Base-by-base conservation (phyloP, 345 rosid genomes). In the Arabidopsis suecica region DNA sequence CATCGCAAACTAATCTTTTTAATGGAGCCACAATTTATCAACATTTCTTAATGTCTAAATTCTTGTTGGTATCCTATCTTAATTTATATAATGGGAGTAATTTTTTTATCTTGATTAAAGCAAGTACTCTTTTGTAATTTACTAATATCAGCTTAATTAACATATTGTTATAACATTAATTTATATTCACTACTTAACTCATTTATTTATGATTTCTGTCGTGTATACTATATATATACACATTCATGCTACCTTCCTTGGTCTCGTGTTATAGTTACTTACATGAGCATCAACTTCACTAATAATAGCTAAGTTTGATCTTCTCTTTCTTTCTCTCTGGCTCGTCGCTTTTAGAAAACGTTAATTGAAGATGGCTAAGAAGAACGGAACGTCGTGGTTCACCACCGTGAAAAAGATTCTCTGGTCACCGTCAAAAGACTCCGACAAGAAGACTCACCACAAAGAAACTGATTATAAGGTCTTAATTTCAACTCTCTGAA, bases 351-450 rank as follows among this genome's bases (percentile, higher is more conserved):
- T 6, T 20, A 8, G 6, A 8, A 62, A 72, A 59, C 75, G 6
- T 72, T 47, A 69, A 47, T 16, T 38, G 6, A 54, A 69, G 54
- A 91, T 90, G 98, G 91, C 91, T 62, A 93, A 89, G 87, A 88
- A 82, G 68, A 80, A 79, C 47, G 86, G 86, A 23, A 76, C 80
- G 6, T 93, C 96, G 0, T 94, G 97, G 98, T 75, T 94, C 75
- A 82, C 86, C 22, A 78, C 79, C 51, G 96, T 94, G 71, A 91
- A 88, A 83, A 91, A 88, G 71, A 91, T 89, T 58, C 88, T 94
- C 75, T 83, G 91, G 82, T 93, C 97, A 79, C 93, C 96, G 8
- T 71, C 84, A 38, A 93, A 89, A 61, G 94, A 88, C 16, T 81
- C 68, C 60, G 80, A 77, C 67, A 86, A 83, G 65, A 88, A 77